Evolutionary conservation across 352 stramenopile genomes (phyloP), one percentile per base, ranked within the genome.

Genomic region (Pythium plurisporium): DNA sequence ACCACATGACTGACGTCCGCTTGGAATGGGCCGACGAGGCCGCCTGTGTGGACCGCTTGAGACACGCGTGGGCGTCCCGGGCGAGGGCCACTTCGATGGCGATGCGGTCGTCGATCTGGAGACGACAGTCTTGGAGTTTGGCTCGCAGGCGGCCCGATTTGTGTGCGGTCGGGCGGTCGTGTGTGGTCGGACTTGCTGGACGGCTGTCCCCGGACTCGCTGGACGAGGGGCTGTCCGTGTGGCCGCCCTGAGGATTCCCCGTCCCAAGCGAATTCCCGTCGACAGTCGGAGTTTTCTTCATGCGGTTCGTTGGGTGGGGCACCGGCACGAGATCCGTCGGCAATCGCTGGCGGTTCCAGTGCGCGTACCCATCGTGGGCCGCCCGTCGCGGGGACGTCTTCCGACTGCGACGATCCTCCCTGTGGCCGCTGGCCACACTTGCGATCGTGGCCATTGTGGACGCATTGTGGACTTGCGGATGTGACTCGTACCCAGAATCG

Each of bases 111-210:
- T 91, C 73, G 34, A 87, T 82, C 38, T 91, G 66, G 7, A 64
- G 33, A 11, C 87, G 36, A 51, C 70, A 79, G 23, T 87, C 76
- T 14, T 75, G 66, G n/a, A 91, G 52, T 54, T 91, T 91, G 0
- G 57, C 65, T n/a, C 75, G 73, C n/a, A 91, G 64, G 20, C 74
- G 70, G 33, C 65, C 78, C 2, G 74, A 70, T n/a, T n/a, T n/a
- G n/a, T n/a, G n/a, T n/a, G n/a, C n/a, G n/a, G n/a, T n/a, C 0
- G 69, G 69, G 22, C 59, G 49, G n/a, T 40, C 36, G 14, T n/a
- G 51, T 31, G 26, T 12, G n/a, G n/a, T n/a, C n/a, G 56, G 47
- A 36, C 40, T 64, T 15, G 45, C 30, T 2, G 47, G 56, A 53
- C 17, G 12, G 20, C 6, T 25, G 38, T 17, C 25, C 37, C 50